Base-by-base conservation (phyloP, 2,329 filamentous ascomycete genomes). In the Xylaria sp. region DNA sequence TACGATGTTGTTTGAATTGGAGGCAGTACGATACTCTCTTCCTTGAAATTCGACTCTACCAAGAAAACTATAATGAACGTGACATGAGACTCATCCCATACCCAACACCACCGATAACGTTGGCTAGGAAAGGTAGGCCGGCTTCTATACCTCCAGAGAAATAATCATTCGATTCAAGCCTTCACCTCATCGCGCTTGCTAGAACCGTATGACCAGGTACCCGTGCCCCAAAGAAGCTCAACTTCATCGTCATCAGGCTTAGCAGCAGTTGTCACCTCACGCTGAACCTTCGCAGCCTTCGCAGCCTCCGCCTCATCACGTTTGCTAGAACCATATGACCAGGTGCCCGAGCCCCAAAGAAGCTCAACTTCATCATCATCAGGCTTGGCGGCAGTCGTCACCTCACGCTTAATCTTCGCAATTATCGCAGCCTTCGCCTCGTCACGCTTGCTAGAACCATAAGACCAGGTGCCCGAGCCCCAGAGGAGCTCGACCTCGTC, bases 321-420 rank as follows among this genome's bases (percentile, higher is more conserved):
- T 25, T 55, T 55, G n/a, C 36, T 29, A 17, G 7, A 15, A 1
- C 36, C 20, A n/a, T 55, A 55, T 10, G n/a, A 17, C 36, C 22
- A 39, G 2, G 9, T 7, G 7, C 36, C 33, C 1, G n/a, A 17
- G 13, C 36, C 36, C 36, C 53, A 55, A 7, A 39, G 53, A n/a
- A 55, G 31, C 36, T 55, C 53, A 42, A 42, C 53, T 4, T 25
- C 53, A 27, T 55, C 53, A 22, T 39, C 53, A 17, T 54, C 50
- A 38, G 17, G 9, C 17, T 36, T 54, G 17, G 15, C n/a, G n/a
- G 29, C 29, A 33, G 50, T 7, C 15, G 13, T 17, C 31, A n/a
- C 53, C 33, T 4, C 22, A 29, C 53, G 53, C 11, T 50, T 17
- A 11, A 27, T 10, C 25, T 3, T 20, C 9, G 42, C 42, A 5